Evolutionary conservation across 1,284 basidiomycete species (phyloP), one percentile per base, ranked within the genome.

Genomic region (Boletus smithii): DNA sequence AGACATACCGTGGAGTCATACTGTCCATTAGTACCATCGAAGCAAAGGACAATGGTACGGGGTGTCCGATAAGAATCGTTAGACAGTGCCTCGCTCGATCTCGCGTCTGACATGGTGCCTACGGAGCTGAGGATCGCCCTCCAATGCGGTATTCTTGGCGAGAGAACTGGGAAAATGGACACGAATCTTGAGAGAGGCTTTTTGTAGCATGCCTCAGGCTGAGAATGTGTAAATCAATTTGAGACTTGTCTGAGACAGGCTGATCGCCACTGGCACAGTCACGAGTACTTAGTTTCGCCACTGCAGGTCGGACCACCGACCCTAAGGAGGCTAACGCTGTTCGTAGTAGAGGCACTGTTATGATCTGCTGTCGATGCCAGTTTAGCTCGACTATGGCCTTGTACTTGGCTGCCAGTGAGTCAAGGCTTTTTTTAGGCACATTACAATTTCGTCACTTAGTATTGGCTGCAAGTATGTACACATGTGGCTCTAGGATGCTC

Each of bases 11-110:
- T 54, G 8, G 51, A 49, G 47, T 70, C 67, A 53, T 77, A 85
- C 54, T 79, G 66, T 43, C 69, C 69, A 1, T 70, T 60, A 0
- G 82, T 85, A 8, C 82, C 83, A 54, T 85, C 82, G 57, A 85
- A 85, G 57, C 80, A 83, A 23, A 85, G 67, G 22, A 85, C 66
- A 17, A 83, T 67, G 5, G 71, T 74, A 27, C 78, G 73, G 20
- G 70, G 59, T 17, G 35, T 38, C 37, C 40, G 46, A 36, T 46
- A 20, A 32, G 35, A 44, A 34, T 44, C 42, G 16, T 24, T 5
- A 16, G 49, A 36, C 5, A 37, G 13, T 13, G 16, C 8, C 29
- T 48, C 18, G 23, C 24, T 44, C 8, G 31, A 36, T 26, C 42
- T 46, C 8, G 23, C 4, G 31, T 50, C 42, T 16, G 49, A 44